Evolutionary conservation across 441 rosid genomes (phyloP), one percentile per base, ranked within the genome.

Genomic region (Cnidoscolus chayamansa): DNA sequence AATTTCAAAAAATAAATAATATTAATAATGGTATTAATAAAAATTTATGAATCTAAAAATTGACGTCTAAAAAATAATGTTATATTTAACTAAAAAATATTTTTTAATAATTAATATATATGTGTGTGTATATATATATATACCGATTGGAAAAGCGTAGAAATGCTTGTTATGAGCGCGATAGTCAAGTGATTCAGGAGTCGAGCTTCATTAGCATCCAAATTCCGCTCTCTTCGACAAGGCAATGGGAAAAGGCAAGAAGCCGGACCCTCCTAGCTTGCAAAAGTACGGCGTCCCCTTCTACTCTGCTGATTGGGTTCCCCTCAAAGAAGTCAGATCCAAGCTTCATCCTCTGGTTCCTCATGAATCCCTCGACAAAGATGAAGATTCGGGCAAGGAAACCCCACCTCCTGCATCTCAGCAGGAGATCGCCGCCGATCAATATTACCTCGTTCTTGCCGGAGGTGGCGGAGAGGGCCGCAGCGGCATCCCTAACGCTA

Each of bases 391-490:
- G 15, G 70, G 25, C 20, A 15, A 43, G 19, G 69, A 75, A 25
- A 47, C 61, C 2, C 7, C 67, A 40, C 45, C 45, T 40, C 45
- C 45, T 40, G 45, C 7, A 40, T 4, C 45, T 17, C 64, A 37
- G 15, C 67, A 67, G 47, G 66, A 45, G 13, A 16, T 49, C 73
- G 0, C 76, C 62, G 54, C 76, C 62, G 54, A 71, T 31, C 57
- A 72, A 25, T 74, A 84, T 79, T 84, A 79, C 82, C 77, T 86
- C 70, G 87, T 86, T 77, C 74, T 93, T 17, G 74, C 91, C 0
- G 97, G 97, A 12, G 99, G 99, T 12, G 97, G 97, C 0, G 99
- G 98, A 13, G 91, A 88, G 71, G 99, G 97, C 60, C 81, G 80
- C 40, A 91, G 82, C 78, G 97, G 98, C 19, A 91, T 95, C 73